These are phyloP conservation scores for Aquilaria yunnanensis DNA, from an alignment of 345 rosid species.

Conservation along the genomic window DNA sequence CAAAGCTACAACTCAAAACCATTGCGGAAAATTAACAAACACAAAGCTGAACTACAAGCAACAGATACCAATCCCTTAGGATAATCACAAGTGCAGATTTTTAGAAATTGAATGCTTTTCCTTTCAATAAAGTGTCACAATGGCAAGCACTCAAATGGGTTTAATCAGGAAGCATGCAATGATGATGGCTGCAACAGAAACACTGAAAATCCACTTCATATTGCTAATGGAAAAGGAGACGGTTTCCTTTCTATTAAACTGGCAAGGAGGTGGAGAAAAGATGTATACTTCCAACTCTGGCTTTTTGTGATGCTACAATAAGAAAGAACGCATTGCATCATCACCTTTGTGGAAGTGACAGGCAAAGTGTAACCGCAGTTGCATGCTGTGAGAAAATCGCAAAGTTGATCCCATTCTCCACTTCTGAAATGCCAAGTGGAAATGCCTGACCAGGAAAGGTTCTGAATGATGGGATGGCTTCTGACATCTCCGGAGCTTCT, in stretches of 20 bases:
- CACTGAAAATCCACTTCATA: too few species aligned
- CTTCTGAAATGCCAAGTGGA: constrained; percentile 82
- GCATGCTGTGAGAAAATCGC: constrained; percentile 84
- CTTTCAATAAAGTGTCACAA: too few species aligned
- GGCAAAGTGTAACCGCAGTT: constrained; percentile 69
- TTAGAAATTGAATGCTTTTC: too few species aligned
- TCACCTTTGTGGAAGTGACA: constrained; percentile 66
- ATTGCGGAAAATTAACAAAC: constrained; percentile 1
- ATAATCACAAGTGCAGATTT: background rate
- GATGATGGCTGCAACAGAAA: too few species aligned
- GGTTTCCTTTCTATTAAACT: too few species aligned
- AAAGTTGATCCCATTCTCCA: constrained; percentile 74
- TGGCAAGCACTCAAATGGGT: too few species aligned
- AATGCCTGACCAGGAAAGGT: constrained; percentile 62
- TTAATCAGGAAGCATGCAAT: too few species aligned
- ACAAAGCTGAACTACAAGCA: background rate
- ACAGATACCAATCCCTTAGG: background rate
- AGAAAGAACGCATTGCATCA: background rate
- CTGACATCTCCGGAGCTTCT: constrained; percentile 40
- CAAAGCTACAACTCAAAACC: too few species aligned
- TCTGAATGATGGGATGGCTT: constrained; percentile 28
- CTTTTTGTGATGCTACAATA: background rate
- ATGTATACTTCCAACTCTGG: too few species aligned
- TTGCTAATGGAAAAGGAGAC: too few species aligned
- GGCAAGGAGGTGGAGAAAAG: too few species aligned